These are phyloP conservation scores for Takashimella koratensis DNA, from an alignment of 1,284 basidiomycete genomes.

Conservation along the genomic window DNA sequence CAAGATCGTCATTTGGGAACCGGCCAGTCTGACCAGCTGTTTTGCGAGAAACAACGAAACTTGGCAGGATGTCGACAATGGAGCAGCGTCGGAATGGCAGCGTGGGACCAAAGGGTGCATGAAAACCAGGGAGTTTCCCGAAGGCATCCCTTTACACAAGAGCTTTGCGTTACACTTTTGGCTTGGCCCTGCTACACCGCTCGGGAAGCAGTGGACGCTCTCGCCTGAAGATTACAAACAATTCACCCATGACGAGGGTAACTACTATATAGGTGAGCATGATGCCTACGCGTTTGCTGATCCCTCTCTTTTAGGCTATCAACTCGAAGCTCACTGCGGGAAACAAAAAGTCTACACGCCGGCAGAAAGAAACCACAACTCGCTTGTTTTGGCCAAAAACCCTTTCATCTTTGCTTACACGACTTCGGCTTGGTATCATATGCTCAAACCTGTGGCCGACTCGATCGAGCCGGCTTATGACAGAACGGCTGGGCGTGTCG, in stretches of 20 bases:
- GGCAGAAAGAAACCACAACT: slow-evolving; percentile 33
- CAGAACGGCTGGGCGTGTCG: slow-evolving; percentile 2
- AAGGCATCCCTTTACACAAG: slow-evolving; percentile 32
- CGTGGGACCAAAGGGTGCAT: slow-evolving; percentile 19
- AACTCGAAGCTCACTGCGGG: slow-evolving; percentile 41
- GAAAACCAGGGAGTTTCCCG: slow-evolving; percentile 13
- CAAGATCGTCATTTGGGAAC: slow-evolving; percentile 28
- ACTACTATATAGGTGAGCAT: slow-evolving; percentile 40
- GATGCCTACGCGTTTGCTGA: background rate
- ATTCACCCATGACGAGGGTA: slow-evolving; percentile 14
- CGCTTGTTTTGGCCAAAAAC: slow-evolving; percentile 45
- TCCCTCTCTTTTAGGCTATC: slow-evolving; percentile 43
- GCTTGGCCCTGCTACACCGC: slow-evolving; percentile 12
- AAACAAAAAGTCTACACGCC: slow-evolving; percentile 12
- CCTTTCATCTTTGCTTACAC: slow-evolving; percentile 31
- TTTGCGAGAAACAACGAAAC: slow-evolving; percentile 14
- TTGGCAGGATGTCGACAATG: slow-evolving; percentile 1
- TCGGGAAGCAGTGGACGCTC: slow-evolving; percentile 30
- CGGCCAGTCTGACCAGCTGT: slow-evolving; percentile 11
- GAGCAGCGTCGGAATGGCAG: slow-evolving; percentile 12
- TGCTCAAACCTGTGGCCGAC: slow-evolving; percentile 5
- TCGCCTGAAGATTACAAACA: slow-evolving; percentile 40
- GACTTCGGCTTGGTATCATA: slow-evolving; percentile 3
- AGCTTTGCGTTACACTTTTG: slow-evolving; percentile 31
- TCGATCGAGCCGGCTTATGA: background rate